A percentile compares a stretch with the other conserved stretches of the same genome.
These are phyloP conservation scores for Penicillium freii DNA, from an alignment of 2,329 filamentous ascomycete genomes.

Conservation along the genomic window DNA sequence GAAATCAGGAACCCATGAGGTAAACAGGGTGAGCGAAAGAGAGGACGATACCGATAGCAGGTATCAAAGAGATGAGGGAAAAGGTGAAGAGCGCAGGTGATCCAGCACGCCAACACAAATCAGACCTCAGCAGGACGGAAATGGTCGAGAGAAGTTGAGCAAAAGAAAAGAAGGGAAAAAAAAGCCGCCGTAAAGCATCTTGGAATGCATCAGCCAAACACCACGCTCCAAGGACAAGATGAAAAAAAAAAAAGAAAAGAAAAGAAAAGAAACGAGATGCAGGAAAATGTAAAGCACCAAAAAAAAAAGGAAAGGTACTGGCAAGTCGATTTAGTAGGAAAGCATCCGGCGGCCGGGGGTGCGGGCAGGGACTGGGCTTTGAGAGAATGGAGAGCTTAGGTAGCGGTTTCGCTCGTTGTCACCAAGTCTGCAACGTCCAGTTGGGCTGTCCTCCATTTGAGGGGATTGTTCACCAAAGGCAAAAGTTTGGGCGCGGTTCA, in stretches of 20 bases:
- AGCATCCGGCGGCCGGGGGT: constrained; percentile 46
- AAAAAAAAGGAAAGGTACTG: neutral
- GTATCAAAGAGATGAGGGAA: constrained; percentile 6
- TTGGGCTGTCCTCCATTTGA: constrained; percentile 63
- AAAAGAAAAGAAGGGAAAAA: constrained; percentile 4
- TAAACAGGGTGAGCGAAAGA: constrained; percentile 14
- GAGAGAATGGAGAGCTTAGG: constrained; percentile 38
- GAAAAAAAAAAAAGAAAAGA: constrained; percentile 12
- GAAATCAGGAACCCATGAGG: neutral
- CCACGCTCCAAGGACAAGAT: constrained; percentile 26
- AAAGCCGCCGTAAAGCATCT: constrained; percentile 15
- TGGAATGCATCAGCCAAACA: constrained; percentile 16
- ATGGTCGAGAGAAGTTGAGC: constrained; percentile 16
- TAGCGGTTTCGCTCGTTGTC: constrained; percentile 31
- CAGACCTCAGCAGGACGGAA: neutral
- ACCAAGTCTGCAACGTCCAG: constrained; percentile 45
- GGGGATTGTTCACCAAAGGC: constrained; percentile 77
- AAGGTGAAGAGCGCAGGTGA: constrained; percentile 10
- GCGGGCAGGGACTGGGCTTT: constrained; percentile 36
- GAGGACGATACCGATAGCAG: constrained; percentile 19
- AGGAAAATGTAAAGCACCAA: constrained; percentile 9
- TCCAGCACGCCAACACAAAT: constrained; percentile 1
- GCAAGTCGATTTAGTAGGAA: constrained; percentile 34
- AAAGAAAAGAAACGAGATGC: neutral
- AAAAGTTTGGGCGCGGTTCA: constrained; percentile 87